These are phyloP conservation scores for Hylodesmum podocarpum DNA, from an alignment of 306 rosid genomes.

Conservation along the genomic window DNA sequence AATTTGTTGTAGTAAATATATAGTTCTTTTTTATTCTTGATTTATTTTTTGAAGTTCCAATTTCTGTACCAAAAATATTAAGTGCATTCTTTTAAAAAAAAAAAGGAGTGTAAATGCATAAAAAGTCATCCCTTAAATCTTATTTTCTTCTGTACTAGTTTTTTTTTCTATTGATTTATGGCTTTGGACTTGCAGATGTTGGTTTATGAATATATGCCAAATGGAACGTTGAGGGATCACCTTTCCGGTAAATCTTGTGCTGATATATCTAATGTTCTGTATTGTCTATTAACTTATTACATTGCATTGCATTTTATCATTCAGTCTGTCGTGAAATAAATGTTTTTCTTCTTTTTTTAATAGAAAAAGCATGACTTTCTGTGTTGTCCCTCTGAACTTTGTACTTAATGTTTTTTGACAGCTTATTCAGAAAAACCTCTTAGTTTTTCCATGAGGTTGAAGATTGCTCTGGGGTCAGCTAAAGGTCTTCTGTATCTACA, in stretches of 20 bases:
- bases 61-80: background rate
- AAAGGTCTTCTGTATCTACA: conserved; percentile 93
- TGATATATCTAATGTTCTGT: background rate
- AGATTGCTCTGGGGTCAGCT: conserved; percentile 70
- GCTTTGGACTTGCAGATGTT: conserved; percentile 73
- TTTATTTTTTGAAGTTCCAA: background rate
- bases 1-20: background rate
- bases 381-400: background rate
- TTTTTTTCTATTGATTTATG: conserved; percentile 7
- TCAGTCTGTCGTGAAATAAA: no score
- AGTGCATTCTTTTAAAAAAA: background rate
- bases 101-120: background rate
- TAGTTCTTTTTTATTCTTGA: background rate
- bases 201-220: conserved; percentile 86
- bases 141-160: conserved; percentile 14
- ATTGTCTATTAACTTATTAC: no score
- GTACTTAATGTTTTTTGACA: conserved; percentile 39
- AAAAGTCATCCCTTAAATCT: background rate
- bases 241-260: conserved; percentile 58
- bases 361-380: background rate
- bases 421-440: conserved; percentile 53
- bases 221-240: conserved; percentile 81
- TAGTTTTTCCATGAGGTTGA: conserved; percentile 65
- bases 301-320: no score
- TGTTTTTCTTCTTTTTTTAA: no score